Evolutionary conservation across 2,329 filamentous ascomycete species (phyloP), one percentile per base, ranked within the genome.

Genomic region (Scortechinia acanthostroma): DNA sequence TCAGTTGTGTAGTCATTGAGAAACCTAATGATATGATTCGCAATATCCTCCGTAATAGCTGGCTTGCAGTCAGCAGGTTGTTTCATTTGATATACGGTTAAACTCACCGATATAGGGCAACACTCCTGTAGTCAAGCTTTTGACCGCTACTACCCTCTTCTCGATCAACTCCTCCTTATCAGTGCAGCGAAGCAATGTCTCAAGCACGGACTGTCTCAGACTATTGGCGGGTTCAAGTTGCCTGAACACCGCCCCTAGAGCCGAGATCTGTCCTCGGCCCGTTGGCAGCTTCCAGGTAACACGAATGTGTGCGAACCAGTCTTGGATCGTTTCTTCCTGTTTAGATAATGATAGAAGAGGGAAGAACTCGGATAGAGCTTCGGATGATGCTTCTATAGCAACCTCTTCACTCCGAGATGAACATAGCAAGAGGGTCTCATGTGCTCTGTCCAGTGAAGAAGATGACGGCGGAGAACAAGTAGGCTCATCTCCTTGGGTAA

Each of bases 1-100:
- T 88, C 91, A 3, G 88, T 91, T 0, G 88, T 95, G 57, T 97
- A 97, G 58, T 98, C 91, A 51, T 91, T 85, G 21, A 98, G 64
- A 0, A 83, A 80, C 33, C 75, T 73, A 1, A 62, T 56, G 5
- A 85, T 60, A 1, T 80, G 50, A 0, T 55, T 53, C 1, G 76
- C 48, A 47, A 80, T 74, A 2, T 55, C 52, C 3, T 53, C 50
- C 3, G 65, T 58, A 35, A 67, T 63, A 21, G 66, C 56, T 28
- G 55, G 59, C 3, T 80, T 58, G n/a, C n/a, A n/a, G n/a, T 61
- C 14, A 73, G 48, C 54, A 4, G 50, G 50, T 16, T 53, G 4
- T 21, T 15, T 19, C 6, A 10, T 25, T 63, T 51, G 58, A 51
- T 28, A n/a, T 43, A 33, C n/a, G 16, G n/a, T 17, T 43, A 28